Base-by-base conservation (phyloP, 2,329 filamentous ascomycete species). In the Aphanocladium album region DNA sequence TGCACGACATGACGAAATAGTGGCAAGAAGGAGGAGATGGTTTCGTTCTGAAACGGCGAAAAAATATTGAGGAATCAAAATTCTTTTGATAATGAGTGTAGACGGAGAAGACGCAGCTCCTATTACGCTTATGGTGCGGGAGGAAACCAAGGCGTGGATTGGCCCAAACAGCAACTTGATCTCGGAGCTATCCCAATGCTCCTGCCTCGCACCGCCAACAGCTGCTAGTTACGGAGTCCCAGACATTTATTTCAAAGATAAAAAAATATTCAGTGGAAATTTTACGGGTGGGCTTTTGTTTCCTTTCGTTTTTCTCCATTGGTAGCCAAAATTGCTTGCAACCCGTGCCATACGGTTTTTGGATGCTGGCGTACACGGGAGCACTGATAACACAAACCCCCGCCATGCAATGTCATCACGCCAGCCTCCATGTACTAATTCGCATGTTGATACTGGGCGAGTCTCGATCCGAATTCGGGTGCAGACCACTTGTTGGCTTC, bases 1-100 rank as follows among this genome's bases (percentile, higher is more conserved):
- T 61, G 56, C 72, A 74, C 19, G 37, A 41, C 65, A 67, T 69
- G 41, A 27, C 27, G 35, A 45, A 30, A 21, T 1, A n/a, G 12
- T 17, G 17, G 16, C 11, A 4, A 33, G 21, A 33, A 27, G 23
- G 30, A 43, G 9, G 35, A 39, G 35, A 39, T 49, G 21, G 8
- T 49, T 39, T 39, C 6, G 30, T 14, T 25, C 8, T 16, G 3
- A 21, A 5, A 7, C 2, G 14, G 3, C 17, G n/a, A 57, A 16
- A 2, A 17, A 25, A 4, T 14, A 27, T 7, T n/a, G 45, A 33
- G 37, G 5, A 5, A 23, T 27, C 30, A 19, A 23, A 12, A 23
- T n/a, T 14, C 4, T 23, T 21, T 43, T 58, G 35, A n/a, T 58
- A 35, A 33, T 17, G 56, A 51, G 23, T 7, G 35, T 43, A 12